Evolutionary conservation across 78 protist genomes (phyloP), one percentile per base, ranked within the genome.

Genomic region (Protostelium mycophagum): DNA sequence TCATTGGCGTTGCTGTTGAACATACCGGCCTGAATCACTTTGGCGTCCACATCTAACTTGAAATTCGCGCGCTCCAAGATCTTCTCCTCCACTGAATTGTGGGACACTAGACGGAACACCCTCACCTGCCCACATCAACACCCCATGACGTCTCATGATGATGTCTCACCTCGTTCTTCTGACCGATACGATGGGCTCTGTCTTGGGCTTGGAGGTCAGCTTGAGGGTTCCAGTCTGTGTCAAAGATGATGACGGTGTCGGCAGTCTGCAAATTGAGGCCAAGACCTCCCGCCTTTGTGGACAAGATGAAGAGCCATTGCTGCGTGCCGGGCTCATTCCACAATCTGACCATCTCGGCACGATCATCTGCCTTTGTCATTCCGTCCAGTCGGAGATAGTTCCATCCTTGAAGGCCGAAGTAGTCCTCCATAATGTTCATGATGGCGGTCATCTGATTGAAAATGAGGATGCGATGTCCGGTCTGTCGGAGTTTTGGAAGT

Each of bases 121-220:
- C 85, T 91, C 1, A 95, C 96, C 38, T 51, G 16, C 73, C 16
- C 73, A 25, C 73, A 16, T 51, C 36, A 87, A 38, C 16, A 23
- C 35, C 28, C 9, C 5, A 25, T 9, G 10, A 87, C 28, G 23
- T 34, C 16, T 9, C 28, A 34, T 31, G 5, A 9, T 36, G 34
- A 73, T 83, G 37, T 98, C 99, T 28, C 73, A 51, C 73, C 73
- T 96, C 93, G 83, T 92, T 93, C 88, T 91, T 98, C 94, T 99
- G 99, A 28, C 99, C 99, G 85, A 98, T 96, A 37, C 99, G 96
- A 88, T 99, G 99, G 28, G 99, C 97, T 25, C 99, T 91, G 86
- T 88, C 96, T 38, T 93, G 95, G 1, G 98, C 96, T 83, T 98
- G 99, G 37, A 90, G 93, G 85, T 95, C 98, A 86, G 90, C 92